Evolutionary conservation across 441 rosid genomes (phyloP).

Genomic region (Pelargonium citronellum): DNA sequence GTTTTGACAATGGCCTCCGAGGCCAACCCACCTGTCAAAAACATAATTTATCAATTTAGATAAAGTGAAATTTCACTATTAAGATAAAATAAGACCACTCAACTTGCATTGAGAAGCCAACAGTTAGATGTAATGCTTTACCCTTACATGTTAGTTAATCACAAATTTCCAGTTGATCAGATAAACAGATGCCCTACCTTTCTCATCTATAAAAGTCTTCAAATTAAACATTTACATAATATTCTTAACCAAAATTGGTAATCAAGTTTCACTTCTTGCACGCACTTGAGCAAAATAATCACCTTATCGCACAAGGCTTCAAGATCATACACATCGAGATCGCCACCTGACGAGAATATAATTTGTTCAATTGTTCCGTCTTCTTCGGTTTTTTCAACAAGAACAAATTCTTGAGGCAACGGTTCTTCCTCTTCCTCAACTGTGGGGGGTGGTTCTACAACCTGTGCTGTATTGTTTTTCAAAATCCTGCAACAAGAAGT

Average conservation of each 20-base stretch:
- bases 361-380: constrained; percentile 75
- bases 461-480: constrained; percentile 55
- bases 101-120: not conserved
- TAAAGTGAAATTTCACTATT: not conserved
- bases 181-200: not conserved
- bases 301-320: constrained; percentile 90
- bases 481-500: constrained; percentile 40
- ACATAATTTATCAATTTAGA: constrained; percentile 2
- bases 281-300: not conserved
- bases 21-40: constrained; percentile 87
- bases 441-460: constrained; percentile 56
- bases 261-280: not conserved
- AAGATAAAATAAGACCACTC: constrained; percentile 4
- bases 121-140: not conserved
- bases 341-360: constrained; percentile 83
- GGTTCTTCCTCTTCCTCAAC: constrained; percentile 54
- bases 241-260: not conserved
- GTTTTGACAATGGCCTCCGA: constrained; percentile 72
- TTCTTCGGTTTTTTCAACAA: constrained; percentile 51
- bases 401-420: constrained; percentile 64
- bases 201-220: not conserved
- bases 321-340: constrained; percentile 83
- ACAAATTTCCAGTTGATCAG: not conserved
- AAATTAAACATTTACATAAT: not conserved
- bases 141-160: not conserved